Evolutionary conservation across 495 filamentous ascomycete species (phyloP), one percentile per base, ranked within the genome.

Genomic region (Hypoxylon subgilvum): DNA sequence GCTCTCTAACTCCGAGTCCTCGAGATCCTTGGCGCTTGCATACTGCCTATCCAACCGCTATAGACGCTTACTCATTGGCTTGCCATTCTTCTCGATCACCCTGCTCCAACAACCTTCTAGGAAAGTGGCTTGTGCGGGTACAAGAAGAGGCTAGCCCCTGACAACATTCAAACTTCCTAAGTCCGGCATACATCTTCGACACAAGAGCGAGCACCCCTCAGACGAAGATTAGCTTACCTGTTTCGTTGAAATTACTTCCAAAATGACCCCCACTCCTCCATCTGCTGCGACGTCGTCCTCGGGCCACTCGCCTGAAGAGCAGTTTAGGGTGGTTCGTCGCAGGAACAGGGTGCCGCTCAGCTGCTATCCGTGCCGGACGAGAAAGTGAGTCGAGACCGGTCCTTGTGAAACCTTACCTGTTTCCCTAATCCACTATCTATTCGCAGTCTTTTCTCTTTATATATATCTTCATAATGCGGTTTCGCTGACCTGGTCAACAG

Each of bases 301-400:
- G 52, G 81, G 79, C 34, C 85, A 89, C 55, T 96, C 94, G 32
- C 94, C 92, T 21, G 90, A 96, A 72, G 83, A 84, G 30, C 88
- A 92, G 64, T 97, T 88, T 66, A 86, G 91, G 56, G 87, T 98
- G 30, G 89, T 97, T 45, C 86, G 93, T 60, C 96, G 96, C 75
- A 85, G 94, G 69, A 99, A 99, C 63, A 81, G 94, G 51, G 89
- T 99, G 12, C 94, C 94, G 23, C 79, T 99, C 32, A 96, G 92
- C 36, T 99, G 94, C 71, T 94, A 85, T 50, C 92, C 94, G 17
- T 99, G 94, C 71, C 82, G 94, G 65, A 88, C 92, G 67, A 85
- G 94, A 80, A 98, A 98, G 94, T 96, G 79, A 81, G 89, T 66
- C n/a, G 38, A 54, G 16, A 30, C 45, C 53, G 22, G 35, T 56